Evolutionary conservation across 2,329 filamentous ascomycete genomes (phyloP).

Genomic region (Epichloe sp.): DNA sequence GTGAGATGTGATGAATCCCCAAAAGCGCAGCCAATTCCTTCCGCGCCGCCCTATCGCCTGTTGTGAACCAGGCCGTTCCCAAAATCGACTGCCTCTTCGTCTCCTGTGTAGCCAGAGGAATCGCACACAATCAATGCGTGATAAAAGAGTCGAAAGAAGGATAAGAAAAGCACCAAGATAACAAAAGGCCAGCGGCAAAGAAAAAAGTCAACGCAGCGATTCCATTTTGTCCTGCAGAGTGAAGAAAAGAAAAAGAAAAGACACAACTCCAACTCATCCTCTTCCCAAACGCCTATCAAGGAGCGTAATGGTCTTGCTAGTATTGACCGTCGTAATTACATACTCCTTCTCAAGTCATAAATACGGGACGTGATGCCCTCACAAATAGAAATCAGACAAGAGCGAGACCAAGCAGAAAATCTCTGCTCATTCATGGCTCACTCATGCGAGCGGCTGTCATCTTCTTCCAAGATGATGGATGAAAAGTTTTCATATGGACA

Average conservation of each 20-base stretch:
- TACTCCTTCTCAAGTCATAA: conserved; percentile 13
- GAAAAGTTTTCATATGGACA: neutral
- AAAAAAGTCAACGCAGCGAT: conserved; percentile 1
- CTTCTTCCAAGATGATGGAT: neutral
- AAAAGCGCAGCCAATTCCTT: neutral
- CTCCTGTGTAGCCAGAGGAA: neutral
- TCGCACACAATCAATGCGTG: neutral
- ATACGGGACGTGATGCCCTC: neutral
- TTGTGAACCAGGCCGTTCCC: neutral
- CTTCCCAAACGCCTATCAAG: conserved; percentile 21
- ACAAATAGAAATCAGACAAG: neutral
- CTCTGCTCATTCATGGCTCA: neutral
- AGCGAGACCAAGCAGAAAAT: neutral
- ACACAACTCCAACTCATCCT: conserved; percentile 17
- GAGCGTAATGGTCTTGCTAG: conserved; percentile 23
- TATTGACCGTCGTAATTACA: conserved; percentile 25
- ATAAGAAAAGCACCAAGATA: neutral
- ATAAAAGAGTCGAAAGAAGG: neutral
- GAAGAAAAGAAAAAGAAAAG: neutral
- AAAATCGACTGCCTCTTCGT: neutral
- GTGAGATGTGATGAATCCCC: neutral
- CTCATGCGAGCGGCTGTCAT: neutral
- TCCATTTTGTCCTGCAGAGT: neutral
- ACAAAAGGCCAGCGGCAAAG: conserved; percentile 6
- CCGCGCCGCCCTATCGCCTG: neutral